These are phyloP conservation scores for Aciculosporium take DNA, from an alignment of 2,329 filamentous ascomycete species.

Conservation along the genomic window DNA sequence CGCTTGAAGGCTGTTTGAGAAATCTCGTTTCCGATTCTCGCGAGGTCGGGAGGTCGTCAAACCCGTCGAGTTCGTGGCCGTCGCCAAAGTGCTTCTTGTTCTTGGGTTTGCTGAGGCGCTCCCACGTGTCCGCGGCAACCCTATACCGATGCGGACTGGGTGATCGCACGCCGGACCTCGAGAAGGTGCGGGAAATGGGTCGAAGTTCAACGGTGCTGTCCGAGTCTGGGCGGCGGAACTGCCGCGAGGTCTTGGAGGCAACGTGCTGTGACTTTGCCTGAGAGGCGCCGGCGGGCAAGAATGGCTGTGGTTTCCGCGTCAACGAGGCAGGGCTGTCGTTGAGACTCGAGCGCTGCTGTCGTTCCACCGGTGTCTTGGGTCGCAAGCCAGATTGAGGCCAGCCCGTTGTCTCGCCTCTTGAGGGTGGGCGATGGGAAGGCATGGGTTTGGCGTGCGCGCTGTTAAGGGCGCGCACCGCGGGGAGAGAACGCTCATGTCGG, in stretches of 20 bases:
- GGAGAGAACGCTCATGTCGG: constrained; percentile 50
- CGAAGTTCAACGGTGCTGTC: constrained; percentile 50
- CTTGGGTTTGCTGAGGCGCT: constrained; percentile 58
- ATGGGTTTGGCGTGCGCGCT: constrained; percentile 37
- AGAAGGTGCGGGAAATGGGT: constrained; percentile 42
- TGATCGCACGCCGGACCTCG: constrained; percentile 43
- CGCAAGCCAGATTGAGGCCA: constrained; percentile 40
- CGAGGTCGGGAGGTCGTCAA: constrained; percentile 90
- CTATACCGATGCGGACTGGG: constrained; percentile 41
- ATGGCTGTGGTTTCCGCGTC: constrained; percentile 52
- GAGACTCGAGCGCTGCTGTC: constrained; percentile 31
- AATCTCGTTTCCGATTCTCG: constrained; percentile 67
- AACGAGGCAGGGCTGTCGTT: constrained; percentile 36
- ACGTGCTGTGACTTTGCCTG: constrained; percentile 66
- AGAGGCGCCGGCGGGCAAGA: constrained; percentile 63
- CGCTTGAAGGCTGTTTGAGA: constrained; percentile 57
- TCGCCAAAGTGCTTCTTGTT: constrained; percentile 58
- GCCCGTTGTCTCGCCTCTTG: constrained; percentile 35
- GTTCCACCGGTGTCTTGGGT: constrained; percentile 60
- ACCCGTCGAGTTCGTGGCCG: constrained; percentile 79
- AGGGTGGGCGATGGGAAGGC: constrained; percentile 42
- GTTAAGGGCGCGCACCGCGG: constrained; percentile 39
- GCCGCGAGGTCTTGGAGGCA: constrained; percentile 53
- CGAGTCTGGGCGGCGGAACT: constrained; percentile 70
- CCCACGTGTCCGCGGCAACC: constrained; percentile 37